Evolutionary conservation across 2,329 filamentous ascomycete genomes (phyloP).

Genomic region (Epichloe sibirici): DNA sequence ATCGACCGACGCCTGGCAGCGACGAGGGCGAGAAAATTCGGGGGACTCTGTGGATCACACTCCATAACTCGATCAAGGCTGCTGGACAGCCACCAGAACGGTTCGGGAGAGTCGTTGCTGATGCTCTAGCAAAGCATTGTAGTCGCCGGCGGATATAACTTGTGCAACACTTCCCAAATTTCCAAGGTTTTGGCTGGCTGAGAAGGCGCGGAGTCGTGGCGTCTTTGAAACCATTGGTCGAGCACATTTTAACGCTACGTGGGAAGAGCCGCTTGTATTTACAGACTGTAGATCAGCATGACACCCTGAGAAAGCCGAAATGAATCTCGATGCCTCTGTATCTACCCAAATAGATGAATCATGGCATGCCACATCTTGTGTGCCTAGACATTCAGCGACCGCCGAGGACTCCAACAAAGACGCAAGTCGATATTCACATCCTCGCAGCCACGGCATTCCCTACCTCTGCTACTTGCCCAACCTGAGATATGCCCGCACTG

Average conservation of each 20-base stretch:
- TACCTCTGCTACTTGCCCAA: neutral
- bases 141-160: neutral
- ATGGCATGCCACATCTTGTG: neutral
- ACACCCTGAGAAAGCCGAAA: neutral
- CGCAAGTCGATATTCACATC: neutral
- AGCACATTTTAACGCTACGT: neutral
- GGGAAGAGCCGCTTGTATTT: neutral
- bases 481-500: neutral
- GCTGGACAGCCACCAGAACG: constrained; percentile 6
- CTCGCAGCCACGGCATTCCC: neutral
- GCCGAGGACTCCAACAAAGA: neutral
- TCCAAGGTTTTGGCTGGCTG: neutral
- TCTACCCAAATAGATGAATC: neutral
- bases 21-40: constrained; percentile 8
- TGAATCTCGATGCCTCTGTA: neutral
- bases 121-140: constrained; percentile 6
- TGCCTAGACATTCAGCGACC: neutral
- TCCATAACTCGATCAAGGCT: constrained; percentile 11
- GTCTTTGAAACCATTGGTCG: neutral
- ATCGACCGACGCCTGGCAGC: constrained; percentile 7
- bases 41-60: constrained; percentile 15
- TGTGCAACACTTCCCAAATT: too few relatives aligned
- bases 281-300: neutral
- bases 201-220: neutral
- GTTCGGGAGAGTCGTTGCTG: constrained; percentile 12